phyloP scores from a whole-genome alignment of 306 rosid species.

The Citrullus mucosospermus region DNA sequence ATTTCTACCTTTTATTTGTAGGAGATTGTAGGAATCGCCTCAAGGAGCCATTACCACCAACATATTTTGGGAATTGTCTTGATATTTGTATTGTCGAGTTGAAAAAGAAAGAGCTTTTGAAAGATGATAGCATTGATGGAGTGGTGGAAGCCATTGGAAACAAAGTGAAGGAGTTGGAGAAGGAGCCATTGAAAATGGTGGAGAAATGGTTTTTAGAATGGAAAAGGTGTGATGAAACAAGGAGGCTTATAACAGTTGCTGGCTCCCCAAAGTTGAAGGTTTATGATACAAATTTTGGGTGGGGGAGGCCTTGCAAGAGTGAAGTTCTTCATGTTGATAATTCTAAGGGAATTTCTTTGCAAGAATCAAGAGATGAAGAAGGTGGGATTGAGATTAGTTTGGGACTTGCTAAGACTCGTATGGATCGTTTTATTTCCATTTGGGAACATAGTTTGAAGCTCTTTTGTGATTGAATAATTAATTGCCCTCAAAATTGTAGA shows the following conservation, averaged over 20 bases:
- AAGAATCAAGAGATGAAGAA: constrained; percentile 5
- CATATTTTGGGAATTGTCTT: constrained; percentile 18
- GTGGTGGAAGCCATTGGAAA: constrained; percentile 10
- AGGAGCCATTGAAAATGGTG: background rate
- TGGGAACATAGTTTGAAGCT: background rate
- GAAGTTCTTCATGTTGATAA: constrained; percentile 15
- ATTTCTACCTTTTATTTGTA: constrained; percentile 6
- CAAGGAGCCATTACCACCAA: background rate
- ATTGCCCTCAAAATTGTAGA: too few relatives aligned
- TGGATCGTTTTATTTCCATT: constrained; percentile 1
- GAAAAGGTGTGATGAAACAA: background rate
- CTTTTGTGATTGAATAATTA: background rate
- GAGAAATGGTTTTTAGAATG: constrained; percentile 2
- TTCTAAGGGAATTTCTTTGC: background rate
- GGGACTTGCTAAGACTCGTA: background rate
- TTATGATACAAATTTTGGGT: constrained; percentile 18
- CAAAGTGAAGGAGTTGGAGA: background rate
- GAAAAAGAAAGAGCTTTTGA: background rate
- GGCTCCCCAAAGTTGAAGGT: constrained; percentile 12
- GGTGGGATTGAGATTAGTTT: constrained; percentile 12
- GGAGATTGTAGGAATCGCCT: constrained; percentile 31
- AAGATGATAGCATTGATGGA: background rate
- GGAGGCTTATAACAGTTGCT: background rate
- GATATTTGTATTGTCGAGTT: background rate
- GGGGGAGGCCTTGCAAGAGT: constrained; percentile 11